Conservation (phyloP, 331 rosid species). For the Saraca asoca region DNA sequence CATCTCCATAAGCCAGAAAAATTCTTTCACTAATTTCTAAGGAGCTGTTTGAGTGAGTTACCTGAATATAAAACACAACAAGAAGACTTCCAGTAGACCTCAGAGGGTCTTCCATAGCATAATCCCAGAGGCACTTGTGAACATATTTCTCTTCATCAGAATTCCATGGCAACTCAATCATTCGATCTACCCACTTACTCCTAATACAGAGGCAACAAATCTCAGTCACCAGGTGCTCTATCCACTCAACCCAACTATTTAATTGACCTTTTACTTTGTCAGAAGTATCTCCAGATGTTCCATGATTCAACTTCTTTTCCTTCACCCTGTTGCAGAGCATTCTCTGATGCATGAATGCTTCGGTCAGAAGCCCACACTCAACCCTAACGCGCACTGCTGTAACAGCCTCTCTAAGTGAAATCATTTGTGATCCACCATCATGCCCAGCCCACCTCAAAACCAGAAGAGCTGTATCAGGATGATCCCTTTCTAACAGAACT, state of each 20-base stretch:
- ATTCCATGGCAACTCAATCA: slow-evolving; percentile 95
- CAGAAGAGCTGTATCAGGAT: slow-evolving; percentile 86
- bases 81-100: slow-evolving; percentile 85
- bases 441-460: slow-evolving; percentile 93
- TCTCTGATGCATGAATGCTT: slow-evolving; percentile 94
- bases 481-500: slow-evolving; percentile 84
- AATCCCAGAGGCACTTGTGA: slow-evolving; percentile 81
- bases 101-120: slow-evolving; percentile 63
- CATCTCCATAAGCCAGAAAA: slow-evolving; percentile 32
- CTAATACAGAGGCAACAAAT: slow-evolving; percentile 93
- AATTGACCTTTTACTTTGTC: slow-evolving; percentile 47
- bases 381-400: slow-evolving; percentile 94
- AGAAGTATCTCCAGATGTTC: slow-evolving; percentile 44
- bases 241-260: slow-evolving; percentile 52
- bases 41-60: slow-evolving; percentile 36
- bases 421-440: slow-evolving; percentile 61
- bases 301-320: slow-evolving; percentile 57
- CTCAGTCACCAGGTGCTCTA: slow-evolving; percentile 81
- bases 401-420: slow-evolving; percentile 86
- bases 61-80: slow-evolving; percentile 92
- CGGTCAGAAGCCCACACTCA: slow-evolving; percentile 96
- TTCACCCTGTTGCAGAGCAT: slow-evolving; percentile 66
- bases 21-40: no score
- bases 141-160: slow-evolving; percentile 87
- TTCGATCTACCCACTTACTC: slow-evolving; percentile 82